Percentiles rank a stretch among this genome's conserved stretches.
Conservation (phyloP, 2,329 filamentous ascomycete species). For the Rhynchosporium graminicola region DNA sequence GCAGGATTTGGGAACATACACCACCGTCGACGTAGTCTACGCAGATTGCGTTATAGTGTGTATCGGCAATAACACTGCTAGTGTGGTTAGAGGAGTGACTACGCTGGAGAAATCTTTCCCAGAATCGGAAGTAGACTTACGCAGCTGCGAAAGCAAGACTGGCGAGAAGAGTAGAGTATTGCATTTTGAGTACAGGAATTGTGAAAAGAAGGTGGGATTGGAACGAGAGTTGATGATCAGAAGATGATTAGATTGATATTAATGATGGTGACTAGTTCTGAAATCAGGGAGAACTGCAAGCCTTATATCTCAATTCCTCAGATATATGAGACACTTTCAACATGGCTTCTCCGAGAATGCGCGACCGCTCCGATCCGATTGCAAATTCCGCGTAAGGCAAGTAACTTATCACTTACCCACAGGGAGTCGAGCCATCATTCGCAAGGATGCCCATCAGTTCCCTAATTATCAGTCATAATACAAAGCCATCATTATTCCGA, state of each 20-base stretch:
- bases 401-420: too few species aligned
- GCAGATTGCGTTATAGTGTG: slow-evolving; percentile 30
- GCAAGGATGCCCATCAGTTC: too few species aligned
- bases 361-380: too few species aligned
- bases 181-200: slow-evolving; percentile 21
- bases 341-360: too few species aligned
- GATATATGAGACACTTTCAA: not conserved
- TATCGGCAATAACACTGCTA: slow-evolving; percentile 30
- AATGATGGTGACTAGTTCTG: not conserved
- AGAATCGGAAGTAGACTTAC: slow-evolving; percentile 1
- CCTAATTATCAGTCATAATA: too few species aligned
- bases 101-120: not conserved
- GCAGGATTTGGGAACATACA: slow-evolving; percentile 12
- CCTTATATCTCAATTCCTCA: not conserved
- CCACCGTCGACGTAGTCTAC: slow-evolving; percentile 13
- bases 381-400: too few species aligned
- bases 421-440: too few species aligned
- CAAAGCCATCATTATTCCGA: too few species aligned
- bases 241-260: slow-evolving; percentile 3
- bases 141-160: slow-evolving; percentile 11
- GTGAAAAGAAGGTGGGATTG: not conserved
- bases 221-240: not conserved
- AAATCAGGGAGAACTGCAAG: not conserved
- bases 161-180: slow-evolving; percentile 21
- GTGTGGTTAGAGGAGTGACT: not conserved